Evolutionary conservation across 768 basidiomycete genomes (phyloP), one percentile per base, ranked within the genome.

Genomic region (Neoboletus magnificus): DNA sequence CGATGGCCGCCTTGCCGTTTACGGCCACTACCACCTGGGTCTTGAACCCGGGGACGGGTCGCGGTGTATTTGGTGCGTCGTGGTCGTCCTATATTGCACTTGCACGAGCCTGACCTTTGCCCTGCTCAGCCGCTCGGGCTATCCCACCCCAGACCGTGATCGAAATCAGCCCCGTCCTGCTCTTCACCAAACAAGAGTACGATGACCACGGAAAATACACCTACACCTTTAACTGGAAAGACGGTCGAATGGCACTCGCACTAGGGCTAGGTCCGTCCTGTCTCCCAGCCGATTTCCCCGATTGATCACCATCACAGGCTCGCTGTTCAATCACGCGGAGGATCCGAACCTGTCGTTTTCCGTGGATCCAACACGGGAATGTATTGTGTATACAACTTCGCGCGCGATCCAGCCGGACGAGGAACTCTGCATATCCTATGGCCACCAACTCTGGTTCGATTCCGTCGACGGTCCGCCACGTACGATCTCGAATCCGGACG

Each of bases 111-210:
- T 48, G 16, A 44, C 16, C 44, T 33, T 54, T 83, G 83, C 62
- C 35, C 4, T 35, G 22, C 16, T 12, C 59, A 71, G 66, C 70
- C 27, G 50, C 62, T 1, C 58, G 48, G 7, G 23, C 40, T n/a
- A 71, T 70, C 32, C 77, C 85, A 20, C 71, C 78, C 12, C 77
- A 81, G 13, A 86, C 87, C 0, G 61, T 88, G n/a, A 67, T 98
- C 57, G 95, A 97, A 70, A 81, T 85, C 61, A 89, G 88, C 58
- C 94, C 95, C 2, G 90, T 92, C 20, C 73, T 96, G n/a, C 74
- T 96, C 12, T 82, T 95, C 64, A 68, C 75, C 5, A 77, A 79
- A 53, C 76, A 82, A 25, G 91, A 94, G 72, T 94, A 93, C 62
- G 76, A 81, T 43, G 65, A 68, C 5, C 80, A 90, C 71, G 83